phyloP scores from a whole-genome alignment of 78 protist species.

The Dictyostelium purpureum region DNA sequence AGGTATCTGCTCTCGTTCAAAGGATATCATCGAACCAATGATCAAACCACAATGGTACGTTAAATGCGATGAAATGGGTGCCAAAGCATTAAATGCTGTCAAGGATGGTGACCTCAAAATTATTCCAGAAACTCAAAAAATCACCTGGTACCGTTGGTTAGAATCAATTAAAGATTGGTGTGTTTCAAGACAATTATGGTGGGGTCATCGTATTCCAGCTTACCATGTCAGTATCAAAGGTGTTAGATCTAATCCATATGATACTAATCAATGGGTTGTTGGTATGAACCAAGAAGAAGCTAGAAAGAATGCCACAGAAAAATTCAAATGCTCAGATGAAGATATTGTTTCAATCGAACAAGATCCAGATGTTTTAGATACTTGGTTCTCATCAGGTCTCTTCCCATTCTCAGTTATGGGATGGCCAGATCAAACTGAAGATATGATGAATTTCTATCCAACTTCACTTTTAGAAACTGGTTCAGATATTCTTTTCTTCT shows the following conservation, averaged over 20 bases:
- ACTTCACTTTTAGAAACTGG: constrained; percentile 99
- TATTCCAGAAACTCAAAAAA: constrained; percentile 82
- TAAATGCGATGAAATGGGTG: constrained; percentile 85
- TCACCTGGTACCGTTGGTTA: constrained; percentile 82
- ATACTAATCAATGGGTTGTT: constrained; percentile 72
- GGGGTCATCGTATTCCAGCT: constrained; percentile 99
- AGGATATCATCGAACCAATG: constrained; percentile 81
- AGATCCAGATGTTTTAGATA: constrained; percentile 99
- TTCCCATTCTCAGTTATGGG: constrained; percentile 98
- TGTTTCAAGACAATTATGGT: constrained; percentile 99
- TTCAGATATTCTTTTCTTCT: constrained; percentile 99
- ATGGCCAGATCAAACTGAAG: constrained; percentile 96
- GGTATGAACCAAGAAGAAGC: constrained; percentile 66
- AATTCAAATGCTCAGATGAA: constrained; percentile 45
- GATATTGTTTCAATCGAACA: constrained; percentile 79
- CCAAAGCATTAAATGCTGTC: constrained; percentile 71
- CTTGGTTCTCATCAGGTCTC: constrained; percentile 99
- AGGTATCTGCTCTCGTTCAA: constrained; percentile 85
- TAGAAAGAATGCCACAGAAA: constrained; percentile 46
- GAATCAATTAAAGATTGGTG: constrained; percentile 94
- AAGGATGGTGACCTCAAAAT: constrained; percentile 81
- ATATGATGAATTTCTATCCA: constrained; percentile 93
- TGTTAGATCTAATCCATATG: constrained; percentile 23
- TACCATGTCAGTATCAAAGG: constrained; percentile 77
- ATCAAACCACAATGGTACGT: constrained; percentile 98